These are phyloP conservation scores for Thalassiosira ordinaria DNA, from an alignment of 352 stramenopile species.

Conservation along the genomic window DNA sequence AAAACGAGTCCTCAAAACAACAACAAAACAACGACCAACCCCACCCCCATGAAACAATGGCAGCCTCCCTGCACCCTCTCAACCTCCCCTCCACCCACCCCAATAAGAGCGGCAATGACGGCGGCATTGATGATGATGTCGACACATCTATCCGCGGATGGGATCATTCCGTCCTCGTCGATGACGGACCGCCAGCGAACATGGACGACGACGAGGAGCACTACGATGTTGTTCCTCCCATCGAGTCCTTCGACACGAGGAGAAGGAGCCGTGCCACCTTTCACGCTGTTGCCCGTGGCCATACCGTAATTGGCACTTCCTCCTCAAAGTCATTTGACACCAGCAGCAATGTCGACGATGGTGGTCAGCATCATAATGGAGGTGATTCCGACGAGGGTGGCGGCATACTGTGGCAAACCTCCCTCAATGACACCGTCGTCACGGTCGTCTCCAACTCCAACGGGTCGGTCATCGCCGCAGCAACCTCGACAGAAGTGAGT, in stretches of 20 bases:
- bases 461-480: slow-evolving; percentile 64
- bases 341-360: too few relatives aligned
- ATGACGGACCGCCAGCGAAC: neutral
- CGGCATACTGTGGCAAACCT: slow-evolving; percentile 56
- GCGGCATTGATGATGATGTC: neutral
- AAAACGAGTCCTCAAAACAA: too few relatives aligned
- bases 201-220: slow-evolving; percentile 1
- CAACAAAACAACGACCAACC: neutral
- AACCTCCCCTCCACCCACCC: slow-evolving; percentile 13
- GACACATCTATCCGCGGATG: slow-evolving; percentile 16
- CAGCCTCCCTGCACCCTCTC: slow-evolving; percentile 31
- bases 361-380: too few relatives aligned
- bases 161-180: slow-evolving; percentile 28
- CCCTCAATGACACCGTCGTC: slow-evolving; percentile 50
- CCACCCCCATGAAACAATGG: slow-evolving; percentile 16
- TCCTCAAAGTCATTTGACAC: too few relatives aligned
- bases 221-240: neutral
- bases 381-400: slow-evolving; percentile 9
- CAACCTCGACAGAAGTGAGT: slow-evolving; percentile 65
- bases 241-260: neutral
- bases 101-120: slow-evolving; percentile 6
- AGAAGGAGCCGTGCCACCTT: slow-evolving; percentile 7
- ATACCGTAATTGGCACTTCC: slow-evolving; percentile 30
- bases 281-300: slow-evolving; percentile 37
- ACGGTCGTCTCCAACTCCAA: slow-evolving; percentile 62